Conservation (phyloP, 768 basidiomycete species). For the Leccinellum rugosiceps region DNA sequence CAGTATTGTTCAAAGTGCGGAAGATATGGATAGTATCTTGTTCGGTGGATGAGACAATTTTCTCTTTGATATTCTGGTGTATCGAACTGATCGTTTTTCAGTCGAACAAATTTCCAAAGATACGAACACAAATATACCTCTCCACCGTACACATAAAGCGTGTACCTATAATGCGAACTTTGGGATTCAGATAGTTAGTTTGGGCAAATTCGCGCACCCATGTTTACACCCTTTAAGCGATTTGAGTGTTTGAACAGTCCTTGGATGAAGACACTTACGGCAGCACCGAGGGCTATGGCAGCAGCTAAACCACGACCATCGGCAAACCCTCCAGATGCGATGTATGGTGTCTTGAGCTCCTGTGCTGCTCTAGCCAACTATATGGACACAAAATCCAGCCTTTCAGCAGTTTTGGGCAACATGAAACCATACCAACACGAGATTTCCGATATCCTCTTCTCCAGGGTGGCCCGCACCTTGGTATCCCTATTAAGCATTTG, state of each 20-base stretch:
- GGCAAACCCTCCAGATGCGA: slow-evolving; percentile 90
- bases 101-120: background rate
- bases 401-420: background rate
- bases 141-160: slow-evolving; percentile 93
- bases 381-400: slow-evolving; percentile 26
- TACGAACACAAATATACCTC: slow-evolving; percentile 41
- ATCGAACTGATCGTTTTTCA: slow-evolving; percentile 56
- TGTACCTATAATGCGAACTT: slow-evolving; percentile 43
- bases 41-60: slow-evolving; percentile 81
- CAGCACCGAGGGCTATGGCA: slow-evolving; percentile 77
- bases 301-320: slow-evolving; percentile 83
- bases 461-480: slow-evolving; percentile 93
- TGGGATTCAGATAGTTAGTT: background rate
- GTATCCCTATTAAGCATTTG: slow-evolving; percentile 5
- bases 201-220: slow-evolving; percentile 43
- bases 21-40: slow-evolving; percentile 88
- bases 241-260: background rate
- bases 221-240: slow-evolving; percentile 69
- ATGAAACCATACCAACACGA: slow-evolving; percentile 60
- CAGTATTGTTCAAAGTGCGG: slow-evolving; percentile 79
- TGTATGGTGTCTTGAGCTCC: slow-evolving; percentile 79
- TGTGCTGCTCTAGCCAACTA: slow-evolving; percentile 85
- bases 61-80: slow-evolving; percentile 87
- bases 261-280: slow-evolving; percentile 42
- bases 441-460: slow-evolving; percentile 87